These are phyloP conservation scores for Bothriochloa decipiens DNA, from an alignment of 176 grass and related monocot genomes.

Conservation along the genomic window DNA sequence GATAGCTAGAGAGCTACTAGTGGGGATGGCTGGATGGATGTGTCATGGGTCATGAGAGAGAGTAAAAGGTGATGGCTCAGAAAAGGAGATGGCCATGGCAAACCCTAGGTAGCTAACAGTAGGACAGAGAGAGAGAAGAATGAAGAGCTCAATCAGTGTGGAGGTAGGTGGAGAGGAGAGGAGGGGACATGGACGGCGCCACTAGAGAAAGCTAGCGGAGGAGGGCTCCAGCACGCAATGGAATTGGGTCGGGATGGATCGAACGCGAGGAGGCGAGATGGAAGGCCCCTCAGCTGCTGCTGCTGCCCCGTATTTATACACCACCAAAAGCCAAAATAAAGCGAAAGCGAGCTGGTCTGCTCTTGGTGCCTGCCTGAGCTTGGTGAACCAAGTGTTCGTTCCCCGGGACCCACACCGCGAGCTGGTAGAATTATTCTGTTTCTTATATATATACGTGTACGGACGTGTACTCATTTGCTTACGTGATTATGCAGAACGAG, in stretches of 20 bases:
- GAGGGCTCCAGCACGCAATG: slow-evolving; percentile 43
- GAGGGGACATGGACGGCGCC: slow-evolving; percentile 39
- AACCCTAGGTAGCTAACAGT: slow-evolving; percentile 54
- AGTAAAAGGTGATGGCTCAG: slow-evolving; percentile 42
- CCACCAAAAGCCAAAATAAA: slow-evolving; percentile 36
- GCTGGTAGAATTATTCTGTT: slow-evolving; percentile 23
- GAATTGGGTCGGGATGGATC: neutral
- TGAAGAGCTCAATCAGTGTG: slow-evolving; percentile 31
- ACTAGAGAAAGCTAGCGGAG: slow-evolving; percentile 22
- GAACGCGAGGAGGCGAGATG: neutral
- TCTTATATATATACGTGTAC: neutral
- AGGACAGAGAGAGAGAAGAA: neutral
- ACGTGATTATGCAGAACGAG: neutral
- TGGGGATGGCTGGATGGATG: slow-evolving; percentile 26
- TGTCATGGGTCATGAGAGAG: slow-evolving; percentile 36
- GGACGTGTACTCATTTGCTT: neutral
- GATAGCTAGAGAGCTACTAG: slow-evolving; percentile 37
- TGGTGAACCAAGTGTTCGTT: slow-evolving; percentile 29
- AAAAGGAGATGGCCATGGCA: slow-evolving; percentile 30
- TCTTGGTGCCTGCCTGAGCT: slow-evolving; percentile 21
- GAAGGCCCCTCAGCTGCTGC: slow-evolving; percentile 39
- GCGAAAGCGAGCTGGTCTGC: slow-evolving; percentile 36
- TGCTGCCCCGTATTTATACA: slow-evolving; percentile 62
- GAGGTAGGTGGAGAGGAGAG: neutral
- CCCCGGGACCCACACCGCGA: neutral